Evolutionary conservation across 345 rosid genomes (phyloP), one percentile per base, ranked within the genome.

Genomic region (Kandelia obovata): DNA sequence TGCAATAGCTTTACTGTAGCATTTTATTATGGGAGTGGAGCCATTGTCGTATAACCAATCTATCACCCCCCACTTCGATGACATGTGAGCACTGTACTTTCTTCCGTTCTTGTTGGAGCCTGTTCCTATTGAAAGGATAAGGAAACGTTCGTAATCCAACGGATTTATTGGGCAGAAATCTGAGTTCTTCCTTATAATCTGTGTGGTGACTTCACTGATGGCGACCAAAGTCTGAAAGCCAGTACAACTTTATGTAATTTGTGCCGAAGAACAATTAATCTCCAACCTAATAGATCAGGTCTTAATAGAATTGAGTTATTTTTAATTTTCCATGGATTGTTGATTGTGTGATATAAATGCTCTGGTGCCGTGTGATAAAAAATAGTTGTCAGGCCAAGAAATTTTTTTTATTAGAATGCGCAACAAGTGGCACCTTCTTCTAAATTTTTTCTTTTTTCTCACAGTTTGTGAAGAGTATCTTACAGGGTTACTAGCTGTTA

Each of bases 401-500:
- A 9, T 15, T 0, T 25, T 56, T 56, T 11, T 8, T 16, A 23
- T 25, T 25, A 21, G 30, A 25, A 56, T 23, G 28, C 23, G 5
- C 23, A 23, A 55, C 49, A 43, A 43, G 49, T 11, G 25, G 59
- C 13, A 25, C 23, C 59, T 27, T 56, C 11, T 3, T 10, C n/a
- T 34, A 10, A 35, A 61, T 30, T 9, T 25, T 59, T 26, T 21
- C 16, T 5, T 23, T 28, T 7, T 47, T 28, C 19, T n/a, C 1
- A 23, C 21, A 1, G 4, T 25, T 19, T 23, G 2, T 47, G 23
- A 21, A 61, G 61, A 43, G 51, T 23, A 27, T 59, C 62, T 39
- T 77, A 89, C 97, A 43, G 96, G 97, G 67, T 91, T 89, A 67
- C 76, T 83, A 56, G 96, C 91, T 1, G 89, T 85, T 26, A 91